Evolutionary conservation across 306 rosid genomes (phyloP), one percentile per base, ranked within the genome.

Genomic region (Malus sieversii): DNA sequence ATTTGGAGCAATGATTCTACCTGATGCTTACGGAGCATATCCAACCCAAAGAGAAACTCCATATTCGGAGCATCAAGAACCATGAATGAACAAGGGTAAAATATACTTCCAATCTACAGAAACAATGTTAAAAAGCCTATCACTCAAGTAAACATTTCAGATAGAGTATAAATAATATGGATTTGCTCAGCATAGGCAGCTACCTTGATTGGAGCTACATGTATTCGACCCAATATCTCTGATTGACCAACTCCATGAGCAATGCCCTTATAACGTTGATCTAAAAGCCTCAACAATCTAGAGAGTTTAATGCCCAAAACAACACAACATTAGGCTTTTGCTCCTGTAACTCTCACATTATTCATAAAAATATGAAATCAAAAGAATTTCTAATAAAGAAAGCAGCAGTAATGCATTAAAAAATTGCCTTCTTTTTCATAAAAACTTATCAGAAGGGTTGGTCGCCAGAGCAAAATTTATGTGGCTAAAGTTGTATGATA

Each of bases 191-290:
- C 25, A 45, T 3, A 72, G 40, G 30, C 55, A 14, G 16, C 14
- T 45, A 96, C 99, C 98, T 96, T 96, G 83, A 96, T 96, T 70
- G 98, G 91, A 82, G 99, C 98, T 70, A 96, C 99, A 77, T 96
- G 99, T 62, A 96, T 90, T 20, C 93, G 86, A 73, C 99, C 99
- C 82, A 96, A 87, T 80, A 96, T 96, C 90, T 96, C 98, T 5
- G 97, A 82, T 78, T 96, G 98, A 75, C 99, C 99, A 75, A 96
- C 99, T 57, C 99, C 99, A 63, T 88, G 98, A 83, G 99, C 99
- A 82, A 90, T 87, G 57, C 99, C 99, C 82, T 75, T 96, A 75
- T 89, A 96, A 68, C 99, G 99, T 83, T 88, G 90, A 81, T 96
- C 99, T 77, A 92, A 62, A 78, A 96, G 99, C 87, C 99, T 89